phyloP scores from a whole-genome alignment of 2,329 filamentous ascomycete genomes.

The Nigrograna mackinnonii region DNA sequence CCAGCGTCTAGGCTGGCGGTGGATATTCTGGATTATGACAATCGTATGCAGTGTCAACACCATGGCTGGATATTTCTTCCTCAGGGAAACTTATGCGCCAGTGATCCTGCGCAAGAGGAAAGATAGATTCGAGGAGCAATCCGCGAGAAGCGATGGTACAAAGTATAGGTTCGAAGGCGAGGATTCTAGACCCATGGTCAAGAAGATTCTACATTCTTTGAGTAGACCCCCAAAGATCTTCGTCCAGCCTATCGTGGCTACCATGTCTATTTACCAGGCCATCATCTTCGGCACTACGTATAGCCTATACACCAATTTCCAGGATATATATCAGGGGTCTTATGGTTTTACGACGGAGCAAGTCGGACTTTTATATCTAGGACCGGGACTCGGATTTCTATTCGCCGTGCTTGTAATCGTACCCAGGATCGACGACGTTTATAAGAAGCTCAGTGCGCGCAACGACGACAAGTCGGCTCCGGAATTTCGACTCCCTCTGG shows the following conservation, averaged over 20 bases:
- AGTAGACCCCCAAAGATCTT: constrained; percentile 48
- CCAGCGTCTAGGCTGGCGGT: constrained; percentile 50
- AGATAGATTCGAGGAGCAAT: constrained; percentile 33
- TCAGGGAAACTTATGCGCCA: constrained; percentile 50
- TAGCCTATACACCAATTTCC: constrained; percentile 53
- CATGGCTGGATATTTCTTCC: constrained; percentile 46
- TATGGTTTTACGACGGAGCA: constrained; percentile 52
- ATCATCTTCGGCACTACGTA: constrained; percentile 53
- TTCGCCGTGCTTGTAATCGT: constrained; percentile 51
- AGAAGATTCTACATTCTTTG: constrained; percentile 43
- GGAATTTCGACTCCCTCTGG: constrained; percentile 50
- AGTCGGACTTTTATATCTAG: constrained; percentile 50
- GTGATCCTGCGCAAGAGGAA: constrained; percentile 43
- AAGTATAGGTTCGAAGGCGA: constrained; percentile 49
- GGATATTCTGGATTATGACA: constrained; percentile 53
- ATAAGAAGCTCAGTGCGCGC: constrained; percentile 46
- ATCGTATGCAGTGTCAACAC: constrained; percentile 48
- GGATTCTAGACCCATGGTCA: constrained; percentile 41
- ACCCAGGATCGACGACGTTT: constrained; percentile 51
- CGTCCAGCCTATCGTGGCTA: constrained; percentile 50
- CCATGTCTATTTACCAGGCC: constrained; percentile 51
- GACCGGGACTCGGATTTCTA: constrained; percentile 49
- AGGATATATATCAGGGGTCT: constrained; percentile 47
- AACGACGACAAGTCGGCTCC: constrained; percentile 46
- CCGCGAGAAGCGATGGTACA: constrained; percentile 19